These are phyloP conservation scores for Osmanthus fragrans DNA, from an alignment of 257 asterid species.

Conservation along the genomic window DNA sequence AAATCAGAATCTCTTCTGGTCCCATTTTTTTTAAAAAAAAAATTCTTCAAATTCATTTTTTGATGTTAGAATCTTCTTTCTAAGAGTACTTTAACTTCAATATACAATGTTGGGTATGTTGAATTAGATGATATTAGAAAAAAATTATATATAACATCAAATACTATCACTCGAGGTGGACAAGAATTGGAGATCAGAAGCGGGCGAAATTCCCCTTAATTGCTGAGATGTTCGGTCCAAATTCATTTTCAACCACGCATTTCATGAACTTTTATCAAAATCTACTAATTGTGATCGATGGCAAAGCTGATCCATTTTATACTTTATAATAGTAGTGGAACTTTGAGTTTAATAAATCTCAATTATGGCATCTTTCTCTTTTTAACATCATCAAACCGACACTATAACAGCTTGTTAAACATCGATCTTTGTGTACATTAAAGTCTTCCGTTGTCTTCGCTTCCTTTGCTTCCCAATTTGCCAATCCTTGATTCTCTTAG, in stretches of 20 bases:
- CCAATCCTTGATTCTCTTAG: background rate
- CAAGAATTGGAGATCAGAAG: too few species aligned
- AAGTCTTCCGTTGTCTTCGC: constrained; percentile 31
- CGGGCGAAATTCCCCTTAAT: too few species aligned
- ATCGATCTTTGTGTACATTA: constrained; percentile 35
- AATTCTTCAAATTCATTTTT: too few species aligned
- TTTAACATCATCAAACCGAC: constrained; percentile 33
- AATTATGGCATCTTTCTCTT: constrained; percentile 16
- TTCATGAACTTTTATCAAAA: too few species aligned
- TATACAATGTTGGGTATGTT: background rate
- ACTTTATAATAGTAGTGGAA: constrained; percentile 15
- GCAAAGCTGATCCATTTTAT: constrained; percentile 2
- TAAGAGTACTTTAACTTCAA: background rate
- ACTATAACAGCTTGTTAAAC: constrained; percentile 26
- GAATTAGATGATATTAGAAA: too few species aligned
- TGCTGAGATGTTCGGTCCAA: too few species aligned
- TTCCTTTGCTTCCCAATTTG: constrained; percentile 18
- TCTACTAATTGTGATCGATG: too few species aligned
- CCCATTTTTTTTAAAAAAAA: too few species aligned
- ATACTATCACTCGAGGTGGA: too few species aligned
- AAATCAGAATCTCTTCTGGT: background rate
- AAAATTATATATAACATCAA: too few species aligned
- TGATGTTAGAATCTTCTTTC: background rate
- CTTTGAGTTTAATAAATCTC: constrained; percentile 6
- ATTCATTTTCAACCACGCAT: too few species aligned